Conservation (phyloP, 371 early-diverging fungal genomes). For the Circinella umbellata region DNA sequence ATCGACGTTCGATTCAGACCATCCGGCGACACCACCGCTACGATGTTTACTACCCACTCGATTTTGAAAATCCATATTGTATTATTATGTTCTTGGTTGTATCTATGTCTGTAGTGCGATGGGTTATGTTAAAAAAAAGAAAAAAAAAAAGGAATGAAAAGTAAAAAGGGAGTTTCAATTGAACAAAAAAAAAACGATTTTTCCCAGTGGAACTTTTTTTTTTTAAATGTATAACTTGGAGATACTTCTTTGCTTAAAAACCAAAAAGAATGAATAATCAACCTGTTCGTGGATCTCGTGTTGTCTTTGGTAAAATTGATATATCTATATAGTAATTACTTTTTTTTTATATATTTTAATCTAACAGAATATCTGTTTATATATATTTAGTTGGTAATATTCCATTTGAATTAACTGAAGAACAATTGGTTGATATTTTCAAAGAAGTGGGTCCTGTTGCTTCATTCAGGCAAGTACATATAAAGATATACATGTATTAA, state of each 20-base stretch:
- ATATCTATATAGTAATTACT: background rate
- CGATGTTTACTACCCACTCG: slow-evolving; percentile 94
- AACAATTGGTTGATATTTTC: slow-evolving; percentile 87
- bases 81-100: slow-evolving; percentile 27
- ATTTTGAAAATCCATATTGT: slow-evolving; percentile 69
- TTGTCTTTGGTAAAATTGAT: slow-evolving; percentile 56
- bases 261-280: slow-evolving; percentile 11
- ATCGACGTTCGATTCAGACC: slow-evolving; percentile 89
- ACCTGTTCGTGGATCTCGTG: slow-evolving; percentile 57
- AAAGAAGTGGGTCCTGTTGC: slow-evolving; percentile 88
- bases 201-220: too few species aligned
- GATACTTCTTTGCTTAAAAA: too few species aligned
- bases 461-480: slow-evolving; percentile 62
- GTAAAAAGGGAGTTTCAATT: too few species aligned
- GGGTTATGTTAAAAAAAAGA: too few species aligned
- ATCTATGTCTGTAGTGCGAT: background rate
- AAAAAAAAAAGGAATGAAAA: too few species aligned
- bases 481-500: background rate
- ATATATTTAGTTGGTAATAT: slow-evolving; percentile 74
- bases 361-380: background rate
- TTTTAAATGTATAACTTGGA: too few species aligned
- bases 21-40: slow-evolving; percentile 87
- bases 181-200: too few species aligned
- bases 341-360: background rate
- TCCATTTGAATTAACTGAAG: slow-evolving; percentile 90